Percentiles rank a stretch among this genome's conserved stretches.
phyloP scores from a whole-genome alignment of 2,329 filamentous ascomycete species.

The Paracamarosporium sp. region DNA sequence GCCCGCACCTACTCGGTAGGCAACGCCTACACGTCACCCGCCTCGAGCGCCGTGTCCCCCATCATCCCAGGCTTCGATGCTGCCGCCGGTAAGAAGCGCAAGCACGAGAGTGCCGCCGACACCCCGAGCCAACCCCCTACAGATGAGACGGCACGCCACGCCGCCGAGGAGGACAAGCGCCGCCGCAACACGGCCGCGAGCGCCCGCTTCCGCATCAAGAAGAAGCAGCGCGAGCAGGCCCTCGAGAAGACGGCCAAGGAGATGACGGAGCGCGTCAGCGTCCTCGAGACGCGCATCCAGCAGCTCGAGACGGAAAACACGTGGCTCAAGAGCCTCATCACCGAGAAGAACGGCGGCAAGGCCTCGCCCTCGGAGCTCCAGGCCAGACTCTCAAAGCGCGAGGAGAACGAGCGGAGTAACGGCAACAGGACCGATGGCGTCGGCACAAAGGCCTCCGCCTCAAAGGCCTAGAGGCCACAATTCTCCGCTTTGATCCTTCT shows the following conservation, averaged over 20 bases:
- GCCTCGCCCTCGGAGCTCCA: slow-evolving; percentile 37
- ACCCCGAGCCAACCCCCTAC: slow-evolving; percentile 41
- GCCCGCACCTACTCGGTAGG: slow-evolving; percentile 19
- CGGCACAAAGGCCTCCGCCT: slow-evolving; percentile 36
- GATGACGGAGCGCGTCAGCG: slow-evolving; percentile 56
- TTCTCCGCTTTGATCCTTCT: slow-evolving; percentile 8
- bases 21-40: slow-evolving; percentile 34
- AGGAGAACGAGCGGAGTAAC: slow-evolving; percentile 45
- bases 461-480: slow-evolving; percentile 43
- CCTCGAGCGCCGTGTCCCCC: slow-evolving; percentile 37
- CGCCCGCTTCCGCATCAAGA: slow-evolving; percentile 61
- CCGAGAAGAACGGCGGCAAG: slow-evolving; percentile 55
- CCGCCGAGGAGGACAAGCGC: slow-evolving; percentile 61
- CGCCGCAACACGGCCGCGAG: slow-evolving; percentile 61
- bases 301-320: slow-evolving; percentile 61
- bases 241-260: slow-evolving; percentile 60
- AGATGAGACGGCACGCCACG: slow-evolving; percentile 55
- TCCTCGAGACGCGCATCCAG: slow-evolving; percentile 54
- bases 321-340: slow-evolving; percentile 60
- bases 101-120: slow-evolving; percentile 45
- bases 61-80: slow-evolving; percentile 34
- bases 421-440: slow-evolving; percentile 46
- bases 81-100: slow-evolving; percentile 53
- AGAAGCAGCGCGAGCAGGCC: slow-evolving; percentile 61
- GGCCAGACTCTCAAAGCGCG: slow-evolving; percentile 42